phyloP scores from a whole-genome alignment of 768 basidiomycete genomes.

The Mycena sanguinolenta region DNA sequence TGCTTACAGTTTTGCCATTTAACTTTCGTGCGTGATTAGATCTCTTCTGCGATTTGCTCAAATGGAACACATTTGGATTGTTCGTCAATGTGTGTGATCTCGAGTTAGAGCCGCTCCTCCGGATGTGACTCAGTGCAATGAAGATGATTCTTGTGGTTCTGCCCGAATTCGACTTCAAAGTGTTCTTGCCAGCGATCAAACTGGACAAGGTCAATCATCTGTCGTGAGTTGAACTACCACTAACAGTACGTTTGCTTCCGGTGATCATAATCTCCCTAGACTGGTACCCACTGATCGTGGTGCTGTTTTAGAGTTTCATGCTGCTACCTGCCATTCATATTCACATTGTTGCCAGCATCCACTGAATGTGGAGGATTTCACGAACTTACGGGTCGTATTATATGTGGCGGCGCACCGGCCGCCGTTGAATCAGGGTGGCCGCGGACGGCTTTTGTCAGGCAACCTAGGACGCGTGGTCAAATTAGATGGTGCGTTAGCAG shows the following conservation, averaged over 20 bases:
- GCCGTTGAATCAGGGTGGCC: constrained; percentile 40
- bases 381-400: constrained; percentile 46
- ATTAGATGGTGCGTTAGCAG: constrained; percentile 52
- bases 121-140: neutral
- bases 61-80: constrained; percentile 58
- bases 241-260: neutral
- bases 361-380: constrained; percentile 50
- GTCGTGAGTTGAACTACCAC: constrained; percentile 43
- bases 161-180: constrained; percentile 55
- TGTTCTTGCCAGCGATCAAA: constrained; percentile 46
- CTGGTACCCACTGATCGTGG: constrained; percentile 56
- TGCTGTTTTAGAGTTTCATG: constrained; percentile 50
- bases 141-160: constrained; percentile 53
- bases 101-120: neutral
- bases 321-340: neutral
- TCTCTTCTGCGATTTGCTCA: neutral
- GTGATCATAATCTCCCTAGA: constrained; percentile 34
- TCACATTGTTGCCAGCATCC: constrained; percentile 49
- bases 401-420: constrained; percentile 56
- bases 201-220: constrained; percentile 54
- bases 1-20: constrained; percentile 46
- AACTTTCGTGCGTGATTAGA: constrained; percentile 42
- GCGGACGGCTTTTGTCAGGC: constrained; percentile 55
- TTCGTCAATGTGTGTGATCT: constrained; percentile 47
- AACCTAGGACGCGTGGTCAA: constrained; percentile 50